phyloP scores from a whole-genome alignment of 1,284 basidiomycete species.

The Inonotus obliquus region DNA sequence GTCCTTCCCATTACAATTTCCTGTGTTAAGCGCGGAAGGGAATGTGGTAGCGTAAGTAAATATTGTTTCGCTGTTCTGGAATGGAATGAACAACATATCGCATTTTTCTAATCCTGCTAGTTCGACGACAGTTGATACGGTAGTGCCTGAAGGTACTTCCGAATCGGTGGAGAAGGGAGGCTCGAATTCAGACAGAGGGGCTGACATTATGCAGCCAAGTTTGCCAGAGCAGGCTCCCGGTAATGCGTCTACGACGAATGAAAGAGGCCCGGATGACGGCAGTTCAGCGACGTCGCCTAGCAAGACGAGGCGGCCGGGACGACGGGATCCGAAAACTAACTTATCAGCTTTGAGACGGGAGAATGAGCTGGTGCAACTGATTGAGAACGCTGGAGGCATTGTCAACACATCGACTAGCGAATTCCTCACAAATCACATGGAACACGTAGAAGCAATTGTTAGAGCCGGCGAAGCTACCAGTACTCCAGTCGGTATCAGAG shows the following conservation, averaged over 20 bases:
- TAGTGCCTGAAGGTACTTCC: too few species aligned
- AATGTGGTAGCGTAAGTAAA: background rate
- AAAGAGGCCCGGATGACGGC: too few species aligned
- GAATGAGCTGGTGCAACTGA: slow-evolving; percentile 64
- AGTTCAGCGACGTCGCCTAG: background rate
- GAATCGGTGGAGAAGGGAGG: too few species aligned
- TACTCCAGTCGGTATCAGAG: slow-evolving; percentile 55
- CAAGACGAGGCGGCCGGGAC: slow-evolving; percentile 19
- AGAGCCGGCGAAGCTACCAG: slow-evolving; percentile 62
- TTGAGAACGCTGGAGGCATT: slow-evolving; percentile 61
- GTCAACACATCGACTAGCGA: slow-evolving; percentile 61
- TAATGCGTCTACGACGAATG: background rate
- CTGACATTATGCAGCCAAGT: background rate
- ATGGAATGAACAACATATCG: background rate
- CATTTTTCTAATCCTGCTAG: too few species aligned
- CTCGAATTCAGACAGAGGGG: too few species aligned
- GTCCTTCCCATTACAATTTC: background rate
- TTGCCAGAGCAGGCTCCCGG: background rate
- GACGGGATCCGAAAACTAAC: slow-evolving; percentile 42
- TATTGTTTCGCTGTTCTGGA: background rate
- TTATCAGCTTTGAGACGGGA: slow-evolving; percentile 72
- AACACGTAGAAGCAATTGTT: slow-evolving; percentile 49
- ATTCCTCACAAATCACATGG: slow-evolving; percentile 58
- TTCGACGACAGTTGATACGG: too few species aligned
- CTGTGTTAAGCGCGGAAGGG: background rate